Evolutionary conservation across 108 stramenopile species (phyloP).

Genomic region (Nitzschia palea): DNA sequence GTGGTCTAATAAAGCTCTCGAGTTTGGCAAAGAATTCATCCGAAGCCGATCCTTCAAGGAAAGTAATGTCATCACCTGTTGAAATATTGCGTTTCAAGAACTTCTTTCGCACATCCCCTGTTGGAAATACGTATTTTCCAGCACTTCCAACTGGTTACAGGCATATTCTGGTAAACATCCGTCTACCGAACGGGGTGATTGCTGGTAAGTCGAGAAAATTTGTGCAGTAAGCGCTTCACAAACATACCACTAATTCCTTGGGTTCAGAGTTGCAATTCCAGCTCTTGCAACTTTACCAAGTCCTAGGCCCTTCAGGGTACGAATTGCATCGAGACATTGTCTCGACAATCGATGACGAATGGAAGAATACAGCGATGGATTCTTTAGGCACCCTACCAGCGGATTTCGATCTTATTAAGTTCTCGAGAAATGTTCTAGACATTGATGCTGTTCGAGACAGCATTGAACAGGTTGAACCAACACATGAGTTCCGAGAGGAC

Average conservation of each 20-base stretch:
- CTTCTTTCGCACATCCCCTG: slow-evolving; percentile 32
- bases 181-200: slow-evolving; percentile 33
- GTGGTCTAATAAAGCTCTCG: slow-evolving; percentile 21
- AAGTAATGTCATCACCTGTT: background rate
- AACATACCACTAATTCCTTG: slow-evolving; percentile 7
- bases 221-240: too few relatives aligned
- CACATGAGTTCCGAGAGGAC: background rate
- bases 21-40: background rate
- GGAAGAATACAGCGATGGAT: background rate
- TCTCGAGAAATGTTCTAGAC: background rate
- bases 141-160: slow-evolving; percentile 54
- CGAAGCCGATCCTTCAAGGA: background rate
- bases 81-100: slow-evolving; percentile 54
- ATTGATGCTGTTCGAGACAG: background rate
- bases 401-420: background rate
- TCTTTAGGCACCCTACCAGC: too few relatives aligned
- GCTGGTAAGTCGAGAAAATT: slow-evolving; percentile 51
- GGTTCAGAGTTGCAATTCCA: slow-evolving; percentile 53
- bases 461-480: background rate
- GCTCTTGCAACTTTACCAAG: slow-evolving; percentile 30
- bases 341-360: background rate
- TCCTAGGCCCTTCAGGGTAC: slow-evolving; percentile 41
- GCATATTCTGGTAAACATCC: slow-evolving; percentile 47
- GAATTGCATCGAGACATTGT: slow-evolving; percentile 36
- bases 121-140: slow-evolving; percentile 2